Conservation (phyloP, 176 grass and related monocot genomes). For the Cenchrus fungigraminus region DNA sequence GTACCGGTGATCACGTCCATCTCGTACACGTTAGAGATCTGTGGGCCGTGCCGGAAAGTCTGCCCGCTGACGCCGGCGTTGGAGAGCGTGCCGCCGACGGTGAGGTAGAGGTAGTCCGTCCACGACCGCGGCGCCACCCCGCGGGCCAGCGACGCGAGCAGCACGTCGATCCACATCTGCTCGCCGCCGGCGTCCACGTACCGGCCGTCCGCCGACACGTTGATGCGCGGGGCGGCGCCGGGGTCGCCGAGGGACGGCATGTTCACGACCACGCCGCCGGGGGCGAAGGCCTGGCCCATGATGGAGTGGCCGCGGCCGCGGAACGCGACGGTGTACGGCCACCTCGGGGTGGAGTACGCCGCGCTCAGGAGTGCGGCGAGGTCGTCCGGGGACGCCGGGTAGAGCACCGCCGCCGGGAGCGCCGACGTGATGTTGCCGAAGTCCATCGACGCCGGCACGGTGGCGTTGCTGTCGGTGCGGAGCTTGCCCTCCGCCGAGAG, state of each 20-base stretch:
- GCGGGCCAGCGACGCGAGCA: slow-evolving; percentile 51
- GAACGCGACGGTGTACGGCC: slow-evolving; percentile 55
- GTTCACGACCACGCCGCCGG: slow-evolving; percentile 65
- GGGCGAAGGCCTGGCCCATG: slow-evolving; percentile 67
- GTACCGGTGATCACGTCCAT: slow-evolving; percentile 95
- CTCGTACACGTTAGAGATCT: slow-evolving; percentile 83
- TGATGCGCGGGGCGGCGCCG: slow-evolving; percentile 45
- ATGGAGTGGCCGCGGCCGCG: slow-evolving; percentile 87
- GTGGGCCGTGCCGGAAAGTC: slow-evolving; percentile 72
- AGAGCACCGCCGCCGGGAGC: slow-evolving; percentile 63
- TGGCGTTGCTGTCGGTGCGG: slow-evolving; percentile 51
- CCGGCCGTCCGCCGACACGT: slow-evolving; percentile 45
- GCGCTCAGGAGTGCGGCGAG: slow-evolving; percentile 58
- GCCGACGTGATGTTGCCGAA: slow-evolving; percentile 68
- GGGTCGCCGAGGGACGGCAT: slow-evolving; percentile 58
- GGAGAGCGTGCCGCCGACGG: slow-evolving; percentile 92
- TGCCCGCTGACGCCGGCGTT: slow-evolving; percentile 93
- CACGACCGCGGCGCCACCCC: slow-evolving; percentile 72
- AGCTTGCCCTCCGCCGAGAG: slow-evolving; percentile 45
- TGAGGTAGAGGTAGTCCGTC: slow-evolving; percentile 91
- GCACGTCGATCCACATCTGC: slow-evolving; percentile 85
- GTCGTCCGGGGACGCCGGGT: slow-evolving; percentile 56
- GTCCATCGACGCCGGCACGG: slow-evolving; percentile 59
- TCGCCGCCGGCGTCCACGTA: slow-evolving; percentile 95
- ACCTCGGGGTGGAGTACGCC: slow-evolving; percentile 21